Conservation (phyloP, 179 eudicot genomes). For the Beta macrorhiza region DNA sequence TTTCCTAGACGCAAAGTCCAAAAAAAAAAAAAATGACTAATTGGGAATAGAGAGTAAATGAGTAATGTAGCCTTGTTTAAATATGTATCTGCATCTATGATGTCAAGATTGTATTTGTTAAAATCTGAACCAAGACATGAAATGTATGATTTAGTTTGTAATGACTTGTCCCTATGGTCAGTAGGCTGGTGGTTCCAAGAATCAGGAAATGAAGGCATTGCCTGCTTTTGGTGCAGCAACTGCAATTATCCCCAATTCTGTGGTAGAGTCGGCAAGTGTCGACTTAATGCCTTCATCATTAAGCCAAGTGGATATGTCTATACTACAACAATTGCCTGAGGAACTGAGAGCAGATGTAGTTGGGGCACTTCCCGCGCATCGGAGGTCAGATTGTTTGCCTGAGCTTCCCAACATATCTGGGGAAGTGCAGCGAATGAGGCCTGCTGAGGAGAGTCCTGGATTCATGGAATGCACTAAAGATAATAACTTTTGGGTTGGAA, state of each 20-base stretch:
- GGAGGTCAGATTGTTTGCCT: conserved; percentile 38
- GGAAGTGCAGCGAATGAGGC: conserved; percentile 12
- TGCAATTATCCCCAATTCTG: conserved; percentile 22
- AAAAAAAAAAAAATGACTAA: neutral
- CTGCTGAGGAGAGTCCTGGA: conserved; percentile 22
- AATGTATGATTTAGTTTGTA: neutral
- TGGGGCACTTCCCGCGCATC: conserved; percentile 68
- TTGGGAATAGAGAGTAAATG: neutral
- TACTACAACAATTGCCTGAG: conserved; percentile 77
- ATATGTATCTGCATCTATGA: neutral
- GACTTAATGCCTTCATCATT: conserved; percentile 84
- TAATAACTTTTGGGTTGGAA: conserved; percentile 63
- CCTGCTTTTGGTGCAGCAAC: conserved; percentile 34
- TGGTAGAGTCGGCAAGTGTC: conserved; percentile 25
- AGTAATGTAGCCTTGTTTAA: neutral
- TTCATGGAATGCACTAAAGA: conserved; percentile 29
- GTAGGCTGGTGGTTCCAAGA: conserved; percentile 32
- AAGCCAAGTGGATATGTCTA: conserved; percentile 81
- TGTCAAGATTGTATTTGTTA: neutral
- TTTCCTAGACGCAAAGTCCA: neutral
- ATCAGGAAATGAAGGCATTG: conserved; percentile 27
- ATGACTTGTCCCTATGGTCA: conserved; percentile 19
- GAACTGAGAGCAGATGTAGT: conserved; percentile 73
- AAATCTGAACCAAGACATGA: too few species aligned
- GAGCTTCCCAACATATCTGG: conserved; percentile 27